These are phyloP conservation scores for Eudorina sp. DNA, from an alignment of 139 green algal genomes.

Conservation along the genomic window DNA sequence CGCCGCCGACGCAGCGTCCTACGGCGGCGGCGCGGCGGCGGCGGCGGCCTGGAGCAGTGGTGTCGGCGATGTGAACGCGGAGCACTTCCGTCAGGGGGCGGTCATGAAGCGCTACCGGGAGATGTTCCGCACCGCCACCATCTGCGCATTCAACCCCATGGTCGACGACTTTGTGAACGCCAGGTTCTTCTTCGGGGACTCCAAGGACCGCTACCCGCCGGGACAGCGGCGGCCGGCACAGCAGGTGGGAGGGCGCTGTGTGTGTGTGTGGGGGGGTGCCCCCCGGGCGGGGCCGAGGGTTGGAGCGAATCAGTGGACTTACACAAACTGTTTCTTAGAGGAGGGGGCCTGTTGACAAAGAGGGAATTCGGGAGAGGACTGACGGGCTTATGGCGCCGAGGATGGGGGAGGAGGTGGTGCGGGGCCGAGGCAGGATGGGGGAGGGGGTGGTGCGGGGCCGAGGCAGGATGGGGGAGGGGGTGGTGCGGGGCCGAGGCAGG, in stretches of 20 bases:
- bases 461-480: no score
- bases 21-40: not conserved
- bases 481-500: no score
- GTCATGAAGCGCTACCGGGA: conserved; percentile 75
- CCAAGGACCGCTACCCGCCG: conserved; percentile 38
- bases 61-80: not conserved
- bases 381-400: no score
- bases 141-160: conserved; percentile 86
- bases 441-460: no score
- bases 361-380: no score
- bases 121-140: conserved; percentile 63
- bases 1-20: not conserved
- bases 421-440: no score
- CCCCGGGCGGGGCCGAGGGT: no score
- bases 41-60: no score
- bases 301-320: no score
- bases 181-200: conserved; percentile 49
- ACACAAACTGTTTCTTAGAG: no score
- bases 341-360: no score
- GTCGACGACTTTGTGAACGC: conserved; percentile 91
- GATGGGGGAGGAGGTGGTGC: no score
- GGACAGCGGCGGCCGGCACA: not conserved
- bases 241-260: not conserved
- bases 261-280: not conserved
- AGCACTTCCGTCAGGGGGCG: conserved; percentile 57